Evolutionary conservation across 805 yeast species (phyloP), one percentile per base, ranked within the genome.

Genomic region (Phaffomyces thermotolerans): DNA sequence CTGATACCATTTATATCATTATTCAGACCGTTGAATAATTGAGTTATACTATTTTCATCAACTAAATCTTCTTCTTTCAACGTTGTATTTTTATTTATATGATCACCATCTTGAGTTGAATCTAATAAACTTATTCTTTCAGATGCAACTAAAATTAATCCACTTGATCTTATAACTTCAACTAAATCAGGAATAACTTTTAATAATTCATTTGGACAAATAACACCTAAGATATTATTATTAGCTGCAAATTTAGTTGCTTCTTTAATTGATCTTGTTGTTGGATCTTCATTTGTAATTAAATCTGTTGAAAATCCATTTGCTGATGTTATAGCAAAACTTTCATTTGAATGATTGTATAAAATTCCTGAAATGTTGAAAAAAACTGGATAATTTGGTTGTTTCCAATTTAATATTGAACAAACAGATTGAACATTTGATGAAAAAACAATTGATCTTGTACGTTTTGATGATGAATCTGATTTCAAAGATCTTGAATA

Each of bases 381-480:
- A 51, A 93, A 80, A 1, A 93, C 98, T 0, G 99, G 97, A 65
- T 84, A 93, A 61, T 91, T 91, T 13, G 99, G 98, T 65, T 93
- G 99, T 64, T 93, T 93, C 99, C 99, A 93, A 64, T 93, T 93
- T 53, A 93, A 66, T 37, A 88, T 84, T 10, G 95, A 87, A 64
- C 98, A 93, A n/a, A 89, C 87, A 37, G 80, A 77, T 30, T 96
- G 84, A 62, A 89, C 88, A 44, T 84, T 77, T 1, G 96, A 87
- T 12, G 95, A 78, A 63, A 93, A 86, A 9, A 91, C 80, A 36
- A 93, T 67, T 1, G 95, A 79, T 46, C 95, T 69, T 18, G 76
- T 62, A 22, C 62, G 57, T 38, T 56, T 50, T 9, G 48, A 45
- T 52, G 29, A 27, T 4, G 4, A 27, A 10, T 27, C 29, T 5